Conservation (phyloP, 768 basidiomycete genomes). For the Tulasnella sp. region DNA sequence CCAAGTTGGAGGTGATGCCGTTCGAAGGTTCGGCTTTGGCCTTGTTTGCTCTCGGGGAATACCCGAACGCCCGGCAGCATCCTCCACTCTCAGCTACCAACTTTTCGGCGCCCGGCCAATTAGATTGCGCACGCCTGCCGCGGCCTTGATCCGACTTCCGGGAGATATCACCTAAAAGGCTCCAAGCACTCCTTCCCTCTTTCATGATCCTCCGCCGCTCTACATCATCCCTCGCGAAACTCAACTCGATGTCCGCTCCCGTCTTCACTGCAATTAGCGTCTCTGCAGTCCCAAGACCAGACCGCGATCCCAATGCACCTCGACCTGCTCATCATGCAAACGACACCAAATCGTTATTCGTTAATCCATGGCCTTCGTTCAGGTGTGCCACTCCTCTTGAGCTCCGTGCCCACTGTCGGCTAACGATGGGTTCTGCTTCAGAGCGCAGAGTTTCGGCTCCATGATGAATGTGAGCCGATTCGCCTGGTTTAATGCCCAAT, state of each 20-base stretch:
- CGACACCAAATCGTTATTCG: conserved; percentile 14
- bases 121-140: too few relatives aligned
- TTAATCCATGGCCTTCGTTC: conserved; percentile 28
- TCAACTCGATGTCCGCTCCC: background rate
- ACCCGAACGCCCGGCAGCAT: too few relatives aligned
- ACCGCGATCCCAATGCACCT: background rate
- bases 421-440: background rate
- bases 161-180: too few relatives aligned
- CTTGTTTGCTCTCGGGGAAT: too few relatives aligned
- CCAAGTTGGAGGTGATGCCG: too few relatives aligned
- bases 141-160: too few relatives aligned
- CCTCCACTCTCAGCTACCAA: too few relatives aligned
- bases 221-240: too few relatives aligned
- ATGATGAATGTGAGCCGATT: background rate
- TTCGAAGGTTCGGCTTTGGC: too few relatives aligned
- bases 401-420: background rate
- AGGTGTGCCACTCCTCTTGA: background rate
- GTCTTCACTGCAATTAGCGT: background rate
- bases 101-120: too few relatives aligned
- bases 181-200: too few relatives aligned
- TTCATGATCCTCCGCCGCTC: too few relatives aligned
- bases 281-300: background rate
- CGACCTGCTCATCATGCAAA: conserved; percentile 23
- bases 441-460: background rate
- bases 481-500: background rate